Conservation (phyloP, 345 rosid species). For the Raphanus sativus region DNA sequence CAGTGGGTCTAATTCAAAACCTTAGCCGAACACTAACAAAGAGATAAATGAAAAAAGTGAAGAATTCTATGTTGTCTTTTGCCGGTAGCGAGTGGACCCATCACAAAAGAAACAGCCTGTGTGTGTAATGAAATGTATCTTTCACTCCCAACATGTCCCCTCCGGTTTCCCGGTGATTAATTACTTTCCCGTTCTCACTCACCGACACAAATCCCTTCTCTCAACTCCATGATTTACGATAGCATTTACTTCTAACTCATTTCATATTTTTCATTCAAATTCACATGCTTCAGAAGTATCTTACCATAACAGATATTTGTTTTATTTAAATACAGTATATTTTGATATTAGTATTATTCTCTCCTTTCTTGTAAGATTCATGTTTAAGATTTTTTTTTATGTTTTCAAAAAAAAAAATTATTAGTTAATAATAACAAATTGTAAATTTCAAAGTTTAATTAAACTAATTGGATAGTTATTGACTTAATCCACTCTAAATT, state of each 20-base stretch:
- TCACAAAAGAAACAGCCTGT: constrained; percentile 25
- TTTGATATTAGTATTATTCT: no score
- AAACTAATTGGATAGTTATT: no score
- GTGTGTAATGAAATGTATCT: not conserved
- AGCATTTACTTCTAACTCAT: not conserved
- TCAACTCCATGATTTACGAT: not conserved
- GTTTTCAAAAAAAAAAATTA: no score
- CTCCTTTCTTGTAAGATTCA: no score
- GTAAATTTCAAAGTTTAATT: no score
- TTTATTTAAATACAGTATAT: no score
- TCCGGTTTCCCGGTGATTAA: constrained; percentile 25
- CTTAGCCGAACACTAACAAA: constrained; percentile 17
- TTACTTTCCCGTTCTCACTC: constrained; percentile 22
- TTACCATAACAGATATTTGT: not conserved
- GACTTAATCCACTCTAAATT: no score
- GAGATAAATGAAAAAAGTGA: not conserved
- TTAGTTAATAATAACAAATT: no score
- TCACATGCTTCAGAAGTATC: not conserved
- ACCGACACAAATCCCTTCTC: constrained; percentile 26
- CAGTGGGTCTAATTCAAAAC: constrained; percentile 14
- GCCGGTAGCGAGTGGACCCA: constrained; percentile 31
- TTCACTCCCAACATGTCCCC: not conserved
- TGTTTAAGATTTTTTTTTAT: no score
- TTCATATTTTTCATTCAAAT: not conserved
- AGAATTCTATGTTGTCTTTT: constrained; percentile 25